These are phyloP conservation scores for Platismatia glauca DNA, from an alignment of 495 filamentous ascomycete species.

Conservation along the genomic window DNA sequence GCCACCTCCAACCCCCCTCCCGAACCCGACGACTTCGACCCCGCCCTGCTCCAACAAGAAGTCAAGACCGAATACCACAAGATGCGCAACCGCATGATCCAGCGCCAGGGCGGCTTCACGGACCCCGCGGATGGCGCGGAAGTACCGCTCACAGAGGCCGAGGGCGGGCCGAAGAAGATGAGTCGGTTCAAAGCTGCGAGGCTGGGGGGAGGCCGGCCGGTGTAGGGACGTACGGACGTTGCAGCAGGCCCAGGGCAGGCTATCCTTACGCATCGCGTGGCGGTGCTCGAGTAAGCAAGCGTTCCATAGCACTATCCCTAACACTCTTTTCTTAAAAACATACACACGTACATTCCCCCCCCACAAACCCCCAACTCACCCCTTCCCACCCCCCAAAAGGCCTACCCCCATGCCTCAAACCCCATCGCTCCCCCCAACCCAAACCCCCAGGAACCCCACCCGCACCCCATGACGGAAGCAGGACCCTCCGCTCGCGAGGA, in stretches of 20 bases:
- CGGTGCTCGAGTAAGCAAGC: not conserved
- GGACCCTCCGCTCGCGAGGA: no score
- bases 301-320: not conserved
- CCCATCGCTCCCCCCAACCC: no score
- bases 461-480: no score
- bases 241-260: not conserved
- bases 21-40: conserved; percentile 67
- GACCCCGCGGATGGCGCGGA: conserved; percentile 49
- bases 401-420: no score
- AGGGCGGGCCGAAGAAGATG: conserved; percentile 59
- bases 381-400: no score
- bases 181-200: conserved; percentile 88
- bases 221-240: conserved; percentile 1
- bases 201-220: conserved; percentile 38
- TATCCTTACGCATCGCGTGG: not conserved
- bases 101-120: conserved; percentile 67
- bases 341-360: no score
- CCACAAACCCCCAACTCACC: not conserved
- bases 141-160: conserved; percentile 55
- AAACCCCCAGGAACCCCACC: no score
- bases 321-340: not conserved
- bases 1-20: conserved; percentile 26
- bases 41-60: conserved; percentile 60
- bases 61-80: conserved; percentile 73
- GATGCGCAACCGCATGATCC: conserved; percentile 68